A percentile compares a stretch with the other conserved stretches of the same genome.
Conservation (phyloP, 2,329 filamentous ascomycete species). For the Penicillium sp. region DNA sequence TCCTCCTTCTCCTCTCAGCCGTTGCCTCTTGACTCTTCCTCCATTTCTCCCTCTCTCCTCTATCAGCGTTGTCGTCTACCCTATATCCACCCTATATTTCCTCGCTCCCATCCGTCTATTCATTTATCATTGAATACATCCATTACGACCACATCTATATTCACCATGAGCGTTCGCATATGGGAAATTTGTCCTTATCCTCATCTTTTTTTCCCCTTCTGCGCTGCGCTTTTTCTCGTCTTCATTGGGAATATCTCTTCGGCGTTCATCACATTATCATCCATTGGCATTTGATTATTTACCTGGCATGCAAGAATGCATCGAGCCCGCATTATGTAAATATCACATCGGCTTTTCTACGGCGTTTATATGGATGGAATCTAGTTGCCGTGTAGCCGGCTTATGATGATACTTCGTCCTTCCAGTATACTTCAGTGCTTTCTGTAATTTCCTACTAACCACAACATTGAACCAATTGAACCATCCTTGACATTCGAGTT, state of each 20-base stretch:
- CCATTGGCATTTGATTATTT: slow-evolving; percentile 6
- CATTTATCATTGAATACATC: neutral
- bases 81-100: no score
- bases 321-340: slow-evolving; percentile 11
- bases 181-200: neutral
- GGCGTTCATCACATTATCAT: slow-evolving; percentile 7
- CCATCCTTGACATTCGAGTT: no score
- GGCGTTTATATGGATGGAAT: slow-evolving; percentile 3
- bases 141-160: neutral
- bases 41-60: neutral
- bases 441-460: no score
- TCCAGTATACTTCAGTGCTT: neutral
- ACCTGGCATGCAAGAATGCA: slow-evolving; percentile 7
- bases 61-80: neutral
- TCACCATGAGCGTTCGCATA: slow-evolving; percentile 10
- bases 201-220: neutral
- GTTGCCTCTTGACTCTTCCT: no score
- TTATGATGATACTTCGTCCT: neutral
- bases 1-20: neutral
- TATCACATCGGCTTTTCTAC: slow-evolving; percentile 7
- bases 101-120: neutral
- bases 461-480: no score
- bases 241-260: neutral
- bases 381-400: neutral
- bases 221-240: neutral